phyloP scores from a whole-genome alignment of 2,329 filamentous ascomycete genomes.

The Xylaria sp. region DNA sequence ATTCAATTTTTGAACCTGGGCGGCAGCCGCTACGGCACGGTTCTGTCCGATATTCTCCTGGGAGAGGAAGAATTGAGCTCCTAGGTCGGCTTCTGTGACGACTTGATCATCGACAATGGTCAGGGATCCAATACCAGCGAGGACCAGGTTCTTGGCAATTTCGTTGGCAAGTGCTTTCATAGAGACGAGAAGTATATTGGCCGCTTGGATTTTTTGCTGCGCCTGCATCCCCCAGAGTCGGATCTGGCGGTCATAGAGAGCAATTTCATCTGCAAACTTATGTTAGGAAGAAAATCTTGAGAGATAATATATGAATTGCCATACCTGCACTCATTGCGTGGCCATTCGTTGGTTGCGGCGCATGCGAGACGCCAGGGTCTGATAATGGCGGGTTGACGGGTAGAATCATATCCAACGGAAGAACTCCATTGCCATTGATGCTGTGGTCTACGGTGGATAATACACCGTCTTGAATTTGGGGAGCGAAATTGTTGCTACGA shows the following conservation, averaged over 20 bases:
- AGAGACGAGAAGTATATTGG: conserved; percentile 88
- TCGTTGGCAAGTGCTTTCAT: conserved; percentile 91
- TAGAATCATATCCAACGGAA: conserved; percentile 37
- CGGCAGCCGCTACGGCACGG: conserved; percentile 81
- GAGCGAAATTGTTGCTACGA: conserved; percentile 33
- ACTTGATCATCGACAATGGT: conserved; percentile 84
- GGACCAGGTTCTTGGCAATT: conserved; percentile 95
- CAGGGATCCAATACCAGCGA: conserved; percentile 89
- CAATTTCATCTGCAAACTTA: conserved; percentile 80
- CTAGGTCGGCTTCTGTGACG: conserved; percentile 83
- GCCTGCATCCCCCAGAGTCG: conserved; percentile 96
- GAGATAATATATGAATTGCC: conserved; percentile 11
- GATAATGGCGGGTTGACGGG: conserved; percentile 35
- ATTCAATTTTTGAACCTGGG: conserved; percentile 86
- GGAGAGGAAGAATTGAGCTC: conserved; percentile 82
- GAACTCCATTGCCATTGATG: conserved; percentile 39
- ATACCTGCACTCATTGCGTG: conserved; percentile 52
- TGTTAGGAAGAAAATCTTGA: conserved; percentile 32
- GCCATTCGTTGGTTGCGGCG: conserved; percentile 38
- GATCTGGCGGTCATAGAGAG: conserved; percentile 96
- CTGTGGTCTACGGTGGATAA: conserved; percentile 36
- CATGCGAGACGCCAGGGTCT: conserved; percentile 24
- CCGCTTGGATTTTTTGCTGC: conserved; percentile 89
- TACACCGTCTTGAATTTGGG: conserved; percentile 33
- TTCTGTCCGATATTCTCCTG: conserved; percentile 78